These are phyloP conservation scores for Teunomyces pallodes DNA, from an alignment of 805 yeast genomes.

Conservation along the genomic window DNA sequence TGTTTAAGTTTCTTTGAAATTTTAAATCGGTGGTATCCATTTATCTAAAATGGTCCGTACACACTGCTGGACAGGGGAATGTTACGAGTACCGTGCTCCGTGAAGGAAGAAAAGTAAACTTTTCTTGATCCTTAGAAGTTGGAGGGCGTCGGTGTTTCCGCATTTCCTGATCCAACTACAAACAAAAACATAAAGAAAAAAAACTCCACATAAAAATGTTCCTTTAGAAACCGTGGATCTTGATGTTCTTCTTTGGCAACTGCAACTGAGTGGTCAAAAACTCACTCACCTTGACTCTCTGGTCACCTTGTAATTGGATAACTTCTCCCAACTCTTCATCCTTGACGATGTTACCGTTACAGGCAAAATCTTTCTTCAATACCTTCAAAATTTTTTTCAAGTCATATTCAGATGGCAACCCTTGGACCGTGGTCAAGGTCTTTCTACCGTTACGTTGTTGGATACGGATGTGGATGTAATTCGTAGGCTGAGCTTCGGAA, in stretches of 20 bases:
- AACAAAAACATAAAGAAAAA: background rate
- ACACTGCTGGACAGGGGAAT: background rate
- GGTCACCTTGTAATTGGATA: slow-evolving; percentile 98
- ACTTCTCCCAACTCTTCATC: slow-evolving; percentile 96
- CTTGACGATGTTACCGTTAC: slow-evolving; percentile 97
- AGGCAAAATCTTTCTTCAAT: slow-evolving; percentile 95
- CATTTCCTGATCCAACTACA: background rate
- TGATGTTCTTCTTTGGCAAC: slow-evolving; percentile 92
- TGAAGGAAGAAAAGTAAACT: background rate
- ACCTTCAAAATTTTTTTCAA: slow-evolving; percentile 90
- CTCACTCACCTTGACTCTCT: slow-evolving; percentile 93
- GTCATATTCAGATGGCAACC: slow-evolving; percentile 93
- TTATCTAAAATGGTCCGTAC: slow-evolving; percentile 5
- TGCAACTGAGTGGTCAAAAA: slow-evolving; percentile 84
- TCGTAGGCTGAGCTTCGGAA: slow-evolving; percentile 94
- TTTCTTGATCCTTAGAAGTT: background rate
- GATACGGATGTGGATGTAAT: slow-evolving; percentile 96
- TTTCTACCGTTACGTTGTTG: slow-evolving; percentile 99
- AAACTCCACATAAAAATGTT: background rate
- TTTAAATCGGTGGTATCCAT: background rate
- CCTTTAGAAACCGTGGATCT: slow-evolving; percentile 91
- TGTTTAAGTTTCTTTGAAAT: background rate
- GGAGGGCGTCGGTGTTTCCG: too few relatives aligned
- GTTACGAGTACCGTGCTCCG: background rate
- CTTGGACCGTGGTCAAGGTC: slow-evolving; percentile 97